A percentile compares a stretch with the other conserved stretches of the same genome.
phyloP scores from a whole-genome alignment of 805 yeast species.

The Hanseniaspora hatyaiensis region DNA sequence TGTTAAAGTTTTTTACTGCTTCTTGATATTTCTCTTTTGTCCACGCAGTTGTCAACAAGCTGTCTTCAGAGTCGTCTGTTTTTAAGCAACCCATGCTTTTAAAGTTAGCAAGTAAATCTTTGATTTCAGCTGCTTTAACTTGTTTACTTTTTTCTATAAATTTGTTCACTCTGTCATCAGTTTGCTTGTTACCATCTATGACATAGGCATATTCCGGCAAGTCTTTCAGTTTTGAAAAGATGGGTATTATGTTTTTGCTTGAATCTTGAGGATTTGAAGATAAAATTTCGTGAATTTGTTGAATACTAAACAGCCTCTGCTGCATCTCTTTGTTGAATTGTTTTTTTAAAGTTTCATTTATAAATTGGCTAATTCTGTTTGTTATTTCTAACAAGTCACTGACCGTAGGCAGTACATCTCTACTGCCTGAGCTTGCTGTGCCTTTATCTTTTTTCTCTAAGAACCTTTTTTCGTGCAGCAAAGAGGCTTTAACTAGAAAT shows the following conservation, averaged over 20 bases:
- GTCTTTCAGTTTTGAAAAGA: constrained; percentile 32
- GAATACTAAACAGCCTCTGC: constrained; percentile 15
- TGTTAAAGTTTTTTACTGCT: not conserved
- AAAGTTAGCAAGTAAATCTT: not conserved
- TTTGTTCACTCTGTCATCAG: constrained; percentile 10
- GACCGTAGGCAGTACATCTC: constrained; percentile 26
- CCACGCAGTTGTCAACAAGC: not conserved
- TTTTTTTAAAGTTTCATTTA: constrained; percentile 27
- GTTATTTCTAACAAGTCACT: constrained; percentile 29
- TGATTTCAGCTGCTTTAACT: constrained; percentile 7
- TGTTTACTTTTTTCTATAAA: constrained; percentile 13
- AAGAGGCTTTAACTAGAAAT: constrained; percentile 54
- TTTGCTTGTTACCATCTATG: not conserved
- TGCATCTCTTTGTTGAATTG: constrained; percentile 26
- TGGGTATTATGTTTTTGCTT: constrained; percentile 30
- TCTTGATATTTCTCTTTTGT: not conserved
- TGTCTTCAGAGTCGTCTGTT: not conserved
- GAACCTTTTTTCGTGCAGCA: constrained; percentile 31
- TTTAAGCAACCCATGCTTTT: not conserved
- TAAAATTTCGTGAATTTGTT: constrained; percentile 16
- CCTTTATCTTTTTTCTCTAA: constrained; percentile 10
- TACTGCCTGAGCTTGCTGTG: too few species aligned
- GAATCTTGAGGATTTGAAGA: constrained; percentile 28
- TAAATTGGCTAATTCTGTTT: constrained; percentile 28
- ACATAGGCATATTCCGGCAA: constrained; percentile 30